A percentile compares a stretch with the other conserved stretches of the same genome.
Conservation (phyloP, 1,284 basidiomycete species). For the Cystobasidium sp. region DNA sequence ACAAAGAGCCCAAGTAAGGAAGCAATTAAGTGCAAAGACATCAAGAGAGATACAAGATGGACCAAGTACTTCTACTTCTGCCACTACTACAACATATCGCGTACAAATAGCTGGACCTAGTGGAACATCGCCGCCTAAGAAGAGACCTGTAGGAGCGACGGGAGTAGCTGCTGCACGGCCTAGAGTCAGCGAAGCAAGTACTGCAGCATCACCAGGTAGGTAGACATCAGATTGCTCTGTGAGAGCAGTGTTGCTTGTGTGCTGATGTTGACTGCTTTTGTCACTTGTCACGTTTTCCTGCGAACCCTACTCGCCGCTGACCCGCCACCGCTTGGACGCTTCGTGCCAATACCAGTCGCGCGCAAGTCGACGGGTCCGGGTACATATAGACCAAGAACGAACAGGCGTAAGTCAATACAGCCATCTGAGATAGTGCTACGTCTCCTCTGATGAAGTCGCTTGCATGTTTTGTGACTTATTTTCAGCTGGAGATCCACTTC, state of each 20-base stretch:
- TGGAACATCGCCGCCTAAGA: slow-evolving; percentile 20
- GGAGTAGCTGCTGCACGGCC: slow-evolving; percentile 23
- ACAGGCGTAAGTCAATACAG: slow-evolving; percentile 20
- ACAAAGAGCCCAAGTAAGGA: slow-evolving; percentile 22
- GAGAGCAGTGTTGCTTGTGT: too few relatives aligned
- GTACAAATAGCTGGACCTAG: slow-evolving; percentile 20
- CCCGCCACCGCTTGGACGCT: not conserved
- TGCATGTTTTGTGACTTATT: not conserved
- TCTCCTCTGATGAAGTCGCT: too few relatives aligned
- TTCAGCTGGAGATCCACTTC: slow-evolving; percentile 42
- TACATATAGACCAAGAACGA: not conserved
- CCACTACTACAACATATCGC: not conserved
- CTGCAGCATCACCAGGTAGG: slow-evolving; percentile 21
- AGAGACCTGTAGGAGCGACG: not conserved
- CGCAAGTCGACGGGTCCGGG: slow-evolving; percentile 30
- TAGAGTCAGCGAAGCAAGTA: slow-evolving; percentile 9
- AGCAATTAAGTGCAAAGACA: slow-evolving; percentile 37
- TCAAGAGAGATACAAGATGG: slow-evolving; percentile 26
- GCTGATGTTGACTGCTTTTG: not conserved
- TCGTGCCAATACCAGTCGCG: slow-evolving; percentile 22
- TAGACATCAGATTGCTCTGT: too few relatives aligned
- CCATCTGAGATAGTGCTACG: not conserved
- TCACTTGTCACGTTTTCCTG: not conserved
- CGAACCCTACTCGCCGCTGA: not conserved
- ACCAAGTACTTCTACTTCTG: not conserved